Evolutionary conservation across 495 filamentous ascomycete species (phyloP), one percentile per base, ranked within the genome.

Genomic region (Talaromyces stipitatus): DNA sequence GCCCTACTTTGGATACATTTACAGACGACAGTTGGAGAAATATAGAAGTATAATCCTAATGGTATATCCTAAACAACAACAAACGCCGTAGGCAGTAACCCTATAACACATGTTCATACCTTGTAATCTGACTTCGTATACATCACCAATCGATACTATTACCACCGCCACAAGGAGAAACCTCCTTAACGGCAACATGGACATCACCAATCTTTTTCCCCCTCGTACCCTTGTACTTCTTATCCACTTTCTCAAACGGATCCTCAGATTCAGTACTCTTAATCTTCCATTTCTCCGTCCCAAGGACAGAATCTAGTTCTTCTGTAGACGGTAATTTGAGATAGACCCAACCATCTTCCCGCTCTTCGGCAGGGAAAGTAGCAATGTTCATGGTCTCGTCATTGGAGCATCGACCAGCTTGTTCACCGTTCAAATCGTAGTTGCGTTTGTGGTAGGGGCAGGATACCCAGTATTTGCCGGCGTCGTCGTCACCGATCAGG

Each of bases 371-470:
- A 0, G 82, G 84, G 71, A 97, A 97, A 0, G 87, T 94, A 22
- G 91, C 91, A 62, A 97, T 91, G 56, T 85, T 92, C 54, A 95
- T 75, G 12, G 71, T 74, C 27, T 81, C 77, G 68, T 96, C 92
- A 61, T 88, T 95, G 4, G 78, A 82, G 72, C 92, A 96, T 14
- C 75, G 73, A 0, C 92, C 92, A 0, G 82, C 79, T 58, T 84
- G 73, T 57, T 78, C 74, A 45, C 86, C 87, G 41, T 79, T 78
- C 18, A 97, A 83, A 59, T 88, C 83, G 66, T 87, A 97, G 71
- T 96, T 96, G 56, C 88, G 85, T 75, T 97, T 97, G 75, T 97
- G 92, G 69, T 87, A 85, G 2, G 92, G 92, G 69, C 92, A 97
- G 2, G 85, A 89, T 2, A 97, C 85, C 85, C 87, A 96, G 27